Base-by-base conservation (phyloP, 2,329 filamentous ascomycete species). In the Curvularia verruculosa region DNA sequence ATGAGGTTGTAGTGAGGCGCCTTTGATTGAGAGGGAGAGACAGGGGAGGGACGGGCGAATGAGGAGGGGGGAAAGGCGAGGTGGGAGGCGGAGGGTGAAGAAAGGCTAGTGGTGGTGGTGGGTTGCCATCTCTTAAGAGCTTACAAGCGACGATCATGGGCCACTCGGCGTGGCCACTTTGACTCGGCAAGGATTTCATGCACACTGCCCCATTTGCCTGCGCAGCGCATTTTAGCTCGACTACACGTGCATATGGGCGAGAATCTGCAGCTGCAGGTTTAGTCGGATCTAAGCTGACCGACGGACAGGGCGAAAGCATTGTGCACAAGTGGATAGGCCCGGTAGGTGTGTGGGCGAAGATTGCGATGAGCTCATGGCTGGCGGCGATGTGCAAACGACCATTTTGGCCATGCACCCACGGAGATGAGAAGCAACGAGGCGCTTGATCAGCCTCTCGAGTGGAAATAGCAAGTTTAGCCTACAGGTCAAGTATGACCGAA, bases 31-130 rank as follows among this genome's bases (percentile, higher is more conserved):
- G 67, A 61, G 59, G 62, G 70, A 73, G 69, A 65, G 70, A 74
- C 69, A 74, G 71, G 74, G 70, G 68, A 66, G 67, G 62, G 71
- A n/a, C 63, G 68, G 73, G 66, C 71, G 74, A 76, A 78, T 78
- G 75, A 74, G 74, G 71, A 58, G 73, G 73, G 71, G 72, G 70
- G 75, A 75, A n/a, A 67, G 75, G 76, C 74, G 77, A 75, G 75
- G 76, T 71, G 71, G 67, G 72, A 75, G 75, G 75, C 72, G 73
- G 68, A 75, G 73, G 72, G 71, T 73, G 72, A 67, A 69, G 74
- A 72, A 43, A 72, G 65, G 68, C 68, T 77, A 75, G 68, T 61
- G 66, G 65, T 66, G 66, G 65, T 66, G 68, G 74, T 70, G 73
- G 73, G 71, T n/a, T 73, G 67, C 58, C 45, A 72, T 69, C 61